phyloP scores from a whole-genome alignment of 768 basidiomycete genomes.

The Podaxis sp. region DNA sequence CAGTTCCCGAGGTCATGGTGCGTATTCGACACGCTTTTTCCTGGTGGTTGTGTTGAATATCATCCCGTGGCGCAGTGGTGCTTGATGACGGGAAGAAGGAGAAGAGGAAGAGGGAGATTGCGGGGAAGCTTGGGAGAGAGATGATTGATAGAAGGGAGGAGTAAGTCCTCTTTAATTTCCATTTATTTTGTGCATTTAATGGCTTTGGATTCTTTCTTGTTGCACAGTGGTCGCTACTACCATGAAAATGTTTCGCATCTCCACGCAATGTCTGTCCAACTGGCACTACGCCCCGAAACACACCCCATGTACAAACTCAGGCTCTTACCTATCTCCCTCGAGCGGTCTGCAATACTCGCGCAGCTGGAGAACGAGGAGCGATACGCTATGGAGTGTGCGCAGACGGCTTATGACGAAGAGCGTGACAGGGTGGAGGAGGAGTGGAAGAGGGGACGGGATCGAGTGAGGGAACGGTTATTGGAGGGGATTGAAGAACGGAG shows the following conservation, averaged over 20 bases:
- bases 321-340: conserved; percentile 67
- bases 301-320: conserved; percentile 65
- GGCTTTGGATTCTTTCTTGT: neutral
- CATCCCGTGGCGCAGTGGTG: neutral
- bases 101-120: conserved; percentile 63
- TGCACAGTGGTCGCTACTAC: conserved; percentile 52
- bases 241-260: conserved; percentile 59
- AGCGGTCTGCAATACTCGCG: conserved; percentile 70
- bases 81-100: conserved; percentile 52
- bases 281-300: conserved; percentile 65
- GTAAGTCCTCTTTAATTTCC: conserved; percentile 32
- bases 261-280: conserved; percentile 53
- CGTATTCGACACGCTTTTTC: conserved; percentile 11
- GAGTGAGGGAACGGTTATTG: conserved; percentile 70
- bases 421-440: conserved; percentile 78
- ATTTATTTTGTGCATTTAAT: conserved; percentile 7
- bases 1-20: conserved; percentile 38
- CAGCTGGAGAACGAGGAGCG: conserved; percentile 66
- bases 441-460: conserved; percentile 69
- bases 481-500: conserved; percentile 85
- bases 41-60: neutral
- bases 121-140: conserved; percentile 70
- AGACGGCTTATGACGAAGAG: conserved; percentile 75
- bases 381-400: conserved; percentile 60
- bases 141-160: conserved; percentile 73